Base-by-base conservation (phyloP, 1,284 basidiomycete genomes). In the Rhodotorula sp. region DNA sequence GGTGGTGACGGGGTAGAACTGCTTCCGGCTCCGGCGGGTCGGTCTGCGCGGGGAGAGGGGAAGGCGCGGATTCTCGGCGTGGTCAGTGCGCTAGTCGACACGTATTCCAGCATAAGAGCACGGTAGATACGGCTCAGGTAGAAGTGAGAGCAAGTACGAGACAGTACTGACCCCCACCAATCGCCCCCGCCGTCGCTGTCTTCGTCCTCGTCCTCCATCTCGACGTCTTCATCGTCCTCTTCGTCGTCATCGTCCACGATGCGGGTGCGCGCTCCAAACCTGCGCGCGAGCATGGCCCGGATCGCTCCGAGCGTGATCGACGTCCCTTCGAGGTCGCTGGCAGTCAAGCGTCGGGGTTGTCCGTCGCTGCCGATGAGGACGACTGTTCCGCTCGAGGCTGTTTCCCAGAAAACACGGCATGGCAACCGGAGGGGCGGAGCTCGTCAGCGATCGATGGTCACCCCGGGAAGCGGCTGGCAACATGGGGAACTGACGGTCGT, bases 1-100 rank as follows among this genome's bases (percentile, higher is more conserved):
- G 4, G 80, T 86, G 56, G 76, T 64, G 37, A 77, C 66, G 8
- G 78, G 75, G 70, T 73, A 70, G 46, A 68, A 74, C 61, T 60
- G 60, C 67, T 69, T 70, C n/a, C 53, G 53, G 2, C 26, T 46
- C 42, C 42, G 64, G 55, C 69, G 63, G 46, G 71, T 44, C 29
- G 63, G 30, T 22, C 65, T 60, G 22, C 18, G 44, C 14, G 12
- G 12, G 42, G 10, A 4, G 20, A 45, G 6, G 6, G 48, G 48
- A 49, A 24, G 6, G 48, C 20, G 48, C 15, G 46, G 20, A 24
- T 42, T 42, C 10, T 42, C 37, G 10, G 37, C 1, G 37, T 14
- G 37, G 37, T 42, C 37, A 42, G 10, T 14, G 14, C 37, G 37
- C 37, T 42, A 10, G 37, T 37, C 46, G 18, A 24, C 20, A 49